Evolutionary conservation across 2,329 filamentous ascomycete genomes (phyloP), one percentile per base, ranked within the genome.

Genomic region (Diplodia mutila): DNA sequence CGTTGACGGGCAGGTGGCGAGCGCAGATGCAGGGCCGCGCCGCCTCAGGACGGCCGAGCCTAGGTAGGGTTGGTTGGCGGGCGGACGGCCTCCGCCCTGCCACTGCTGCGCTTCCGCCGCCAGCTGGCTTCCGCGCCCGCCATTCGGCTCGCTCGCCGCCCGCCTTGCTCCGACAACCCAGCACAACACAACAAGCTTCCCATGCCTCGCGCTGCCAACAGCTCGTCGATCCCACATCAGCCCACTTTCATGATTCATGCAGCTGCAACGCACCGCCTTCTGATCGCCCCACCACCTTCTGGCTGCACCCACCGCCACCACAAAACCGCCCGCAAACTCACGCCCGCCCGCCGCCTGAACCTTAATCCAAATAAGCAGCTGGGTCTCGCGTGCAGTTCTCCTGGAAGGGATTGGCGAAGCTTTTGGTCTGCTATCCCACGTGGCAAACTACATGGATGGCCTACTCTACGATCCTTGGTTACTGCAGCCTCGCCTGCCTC

Each of bases 221-320:
- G 57, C 48, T 49, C 57, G 57, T 61, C 57, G 57, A 61, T 61
- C 39, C 23, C 34, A 46, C n/a, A 59, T 66, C 64, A 66, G 53
- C 25, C 64, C 64, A 66, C 54, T 66, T 59, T 59, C 53, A 59
- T 34, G 42, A 59, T 14, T 59, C 53, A 42, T 27, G 34, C 54
- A 3, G 29, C 7, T 8, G 29, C 29, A 2, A 32, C 29, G 9
- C 23, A 8, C 52, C 21, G 29, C 25, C 25, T 27, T 53, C 7
- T 23, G 55, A 61, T 46, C 39, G 39, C 57, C 39, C 18, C 57
- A 23, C 14, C 39, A 11, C 16, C 18, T 9, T n/a, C 57, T n/a
- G 34, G 2, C 54, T 25, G 54, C 54, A n/a, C n/a, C 23, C 25
- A 61, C 49, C 57, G 57, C 57, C 25, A 27, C 29, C 25, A 6